Evolutionary conservation across 1,284 basidiomycete genomes (phyloP), one percentile per base, ranked within the genome.

Genomic region (Ceratobasidium sp.): DNA sequence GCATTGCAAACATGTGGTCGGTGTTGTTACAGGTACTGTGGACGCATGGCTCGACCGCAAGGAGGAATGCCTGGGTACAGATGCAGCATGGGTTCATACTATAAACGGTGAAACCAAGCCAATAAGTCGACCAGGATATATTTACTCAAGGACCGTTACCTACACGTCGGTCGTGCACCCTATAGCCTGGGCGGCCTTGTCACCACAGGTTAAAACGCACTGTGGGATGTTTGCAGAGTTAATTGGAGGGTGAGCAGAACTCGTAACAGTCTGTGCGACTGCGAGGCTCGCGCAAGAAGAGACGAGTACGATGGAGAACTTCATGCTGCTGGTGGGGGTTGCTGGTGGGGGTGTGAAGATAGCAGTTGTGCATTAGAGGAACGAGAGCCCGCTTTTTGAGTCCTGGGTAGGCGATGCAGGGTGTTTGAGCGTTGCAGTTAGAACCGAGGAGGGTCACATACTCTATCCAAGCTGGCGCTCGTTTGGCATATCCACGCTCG

Each of bases 151-250:
- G 22, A 19, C 9, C 2, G 19, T 13, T 24, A 14, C 59, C 22
- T 62, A 62, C 59, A 43, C 6, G 11, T 24, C 41, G 34, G 59
- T 62, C 14, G 59, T 62, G 16, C 59, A 62, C 2, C 59, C 59
- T 1, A 31, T 31, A 4, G 39, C 34, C 24, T 41, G 59, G 8
- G 59, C 59, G 2, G 59, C 59, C 22, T 62, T 27, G 14, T n/a
- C 7, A 13, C 29, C 9, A 27, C 59, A 62, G 24, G 41, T 24
- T 29, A 41, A n/a, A 13, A 62, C 34, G 59, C 59, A 62, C 24
- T n/a, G 19, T 16, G 59, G 59, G 9, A 62, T 22, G 19, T 62
- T 62, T 5, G 37, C 39, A 7, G 59, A 11, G 2, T 29, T 31
- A n/a, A 16, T 43, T 41, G 59, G 37, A 1, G 39, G 13, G 11